A percentile compares a stretch with the other conserved stretches of the same genome.
These are phyloP conservation scores for Hammondia hammondi DNA, from an alignment of 169 alveolate genomes.

Conservation along the genomic window DNA sequence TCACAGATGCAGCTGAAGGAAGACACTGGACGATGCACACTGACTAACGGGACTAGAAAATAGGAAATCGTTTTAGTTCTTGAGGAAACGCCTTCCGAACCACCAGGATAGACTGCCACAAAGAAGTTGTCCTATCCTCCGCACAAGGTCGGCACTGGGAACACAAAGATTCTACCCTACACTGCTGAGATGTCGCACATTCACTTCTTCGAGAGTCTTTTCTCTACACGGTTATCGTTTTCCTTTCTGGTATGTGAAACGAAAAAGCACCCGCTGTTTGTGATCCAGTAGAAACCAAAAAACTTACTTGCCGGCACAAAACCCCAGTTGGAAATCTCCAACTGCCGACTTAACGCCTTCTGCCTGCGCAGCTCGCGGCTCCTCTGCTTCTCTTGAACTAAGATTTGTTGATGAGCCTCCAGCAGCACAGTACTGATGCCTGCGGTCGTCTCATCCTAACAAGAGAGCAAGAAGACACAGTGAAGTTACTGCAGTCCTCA, in stretches of 20 bases:
- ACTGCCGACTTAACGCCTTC: slow-evolving; percentile 39
- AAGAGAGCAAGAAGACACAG: not conserved
- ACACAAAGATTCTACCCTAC: too few species aligned
- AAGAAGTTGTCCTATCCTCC: not conserved
- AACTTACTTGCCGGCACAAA: slow-evolving; percentile 3
- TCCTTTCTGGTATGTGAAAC: too few species aligned
- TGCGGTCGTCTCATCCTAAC: slow-evolving; percentile 29
- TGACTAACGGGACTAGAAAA: too few species aligned
- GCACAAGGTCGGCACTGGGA: too few species aligned
- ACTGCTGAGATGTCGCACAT: too few species aligned
- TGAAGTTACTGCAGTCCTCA: too few species aligned
- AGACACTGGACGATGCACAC: too few species aligned
- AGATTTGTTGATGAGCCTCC: slow-evolving; percentile 23
- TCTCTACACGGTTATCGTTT: not conserved
- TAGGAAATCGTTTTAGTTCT: too few species aligned
- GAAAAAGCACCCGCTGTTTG: not conserved
- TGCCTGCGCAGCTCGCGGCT: slow-evolving; percentile 41
- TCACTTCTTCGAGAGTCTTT: too few species aligned
- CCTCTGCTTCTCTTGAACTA: slow-evolving; percentile 41
- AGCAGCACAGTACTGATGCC: slow-evolving; percentile 32
- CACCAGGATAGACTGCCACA: not conserved
- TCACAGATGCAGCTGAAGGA: too few species aligned
- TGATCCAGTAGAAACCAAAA: not conserved
- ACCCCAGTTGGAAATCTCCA: slow-evolving; percentile 50
- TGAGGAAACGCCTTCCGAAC: not conserved